These are phyloP conservation scores for Posidonia oceanica DNA, from an alignment of 116 monocot genomes.

Conservation along the genomic window DNA sequence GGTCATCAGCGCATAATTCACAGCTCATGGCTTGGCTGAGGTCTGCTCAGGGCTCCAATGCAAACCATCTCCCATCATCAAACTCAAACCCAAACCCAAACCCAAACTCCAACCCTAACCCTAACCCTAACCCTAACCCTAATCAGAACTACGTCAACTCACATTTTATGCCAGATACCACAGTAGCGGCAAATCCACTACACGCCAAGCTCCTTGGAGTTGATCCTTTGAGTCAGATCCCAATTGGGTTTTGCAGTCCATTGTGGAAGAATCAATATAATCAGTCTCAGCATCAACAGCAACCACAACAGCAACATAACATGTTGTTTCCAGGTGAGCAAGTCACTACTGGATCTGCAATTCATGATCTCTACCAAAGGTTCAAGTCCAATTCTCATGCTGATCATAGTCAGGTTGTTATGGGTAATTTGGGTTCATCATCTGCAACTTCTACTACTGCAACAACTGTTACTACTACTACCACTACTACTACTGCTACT, in stretches of 20 bases:
- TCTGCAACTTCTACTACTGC: conserved; percentile 6
- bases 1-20: conserved; percentile 18
- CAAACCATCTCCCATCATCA: too few species aligned
- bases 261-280: too few species aligned
- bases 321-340: conserved; percentile 1
- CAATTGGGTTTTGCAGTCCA: not conserved
- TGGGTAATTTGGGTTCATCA: conserved; percentile 3
- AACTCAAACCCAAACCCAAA: too few species aligned
- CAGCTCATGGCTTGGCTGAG: conserved; percentile 32
- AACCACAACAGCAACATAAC: conserved; percentile 13
- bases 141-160: conserved; percentile 9
- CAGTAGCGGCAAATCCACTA: conserved; percentile 5
- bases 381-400: conserved; percentile 12
- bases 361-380: conserved; percentile 20
- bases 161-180: conserved; percentile 7
- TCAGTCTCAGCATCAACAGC: not conserved
- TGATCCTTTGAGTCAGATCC: conserved; percentile 18
- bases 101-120: too few species aligned
- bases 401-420: conserved; percentile 4
- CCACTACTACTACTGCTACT: not conserved
- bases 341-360: not conserved
- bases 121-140: conserved; percentile 17
- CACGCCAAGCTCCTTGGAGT: conserved; percentile 4
- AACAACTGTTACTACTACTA: not conserved
- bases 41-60: not conserved